These are phyloP conservation scores for Kwoniella botswanensis DNA, from an alignment of 768 basidiomycete species.

Conservation along the genomic window DNA sequence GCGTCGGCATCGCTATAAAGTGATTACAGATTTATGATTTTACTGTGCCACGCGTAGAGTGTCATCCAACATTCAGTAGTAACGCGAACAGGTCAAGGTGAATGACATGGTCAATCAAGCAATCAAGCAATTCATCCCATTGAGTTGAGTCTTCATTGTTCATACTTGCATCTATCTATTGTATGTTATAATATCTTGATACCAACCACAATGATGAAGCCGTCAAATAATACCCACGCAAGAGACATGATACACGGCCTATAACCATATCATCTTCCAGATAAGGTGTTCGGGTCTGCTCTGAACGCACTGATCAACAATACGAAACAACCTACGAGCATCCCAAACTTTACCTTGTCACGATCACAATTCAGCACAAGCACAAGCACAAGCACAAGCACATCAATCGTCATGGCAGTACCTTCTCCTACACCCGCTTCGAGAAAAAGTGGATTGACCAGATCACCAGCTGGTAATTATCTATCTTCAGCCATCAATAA, in stretches of 20 bases:
- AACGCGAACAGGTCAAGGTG: background rate
- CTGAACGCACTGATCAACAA: conserved; percentile 4
- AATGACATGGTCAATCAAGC: background rate
- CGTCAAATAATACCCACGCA: no score
- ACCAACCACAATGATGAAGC: background rate
- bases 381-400: background rate
- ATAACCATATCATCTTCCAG: no score
- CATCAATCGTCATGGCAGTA: conserved; percentile 4
- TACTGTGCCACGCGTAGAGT: conserved; percentile 1
- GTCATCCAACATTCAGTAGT: no score
- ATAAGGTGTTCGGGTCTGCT: no score
- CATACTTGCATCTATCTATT: background rate
- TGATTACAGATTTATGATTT: background rate
- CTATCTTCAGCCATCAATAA: conserved; percentile 16
- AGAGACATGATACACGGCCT: no score
- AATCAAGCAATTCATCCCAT: no score
- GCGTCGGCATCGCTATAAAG: background rate
- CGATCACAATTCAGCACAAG: background rate
- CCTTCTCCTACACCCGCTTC: conserved; percentile 1
- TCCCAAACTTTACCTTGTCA: background rate
- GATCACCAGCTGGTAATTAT: conserved; percentile 27
- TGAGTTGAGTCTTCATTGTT: background rate
- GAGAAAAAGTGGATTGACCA: conserved; percentile 7
- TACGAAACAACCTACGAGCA: background rate
- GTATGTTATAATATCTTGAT: background rate